Conservation (phyloP, 202 grass and related monocot genomes). For the Zoysia matrella region DNA sequence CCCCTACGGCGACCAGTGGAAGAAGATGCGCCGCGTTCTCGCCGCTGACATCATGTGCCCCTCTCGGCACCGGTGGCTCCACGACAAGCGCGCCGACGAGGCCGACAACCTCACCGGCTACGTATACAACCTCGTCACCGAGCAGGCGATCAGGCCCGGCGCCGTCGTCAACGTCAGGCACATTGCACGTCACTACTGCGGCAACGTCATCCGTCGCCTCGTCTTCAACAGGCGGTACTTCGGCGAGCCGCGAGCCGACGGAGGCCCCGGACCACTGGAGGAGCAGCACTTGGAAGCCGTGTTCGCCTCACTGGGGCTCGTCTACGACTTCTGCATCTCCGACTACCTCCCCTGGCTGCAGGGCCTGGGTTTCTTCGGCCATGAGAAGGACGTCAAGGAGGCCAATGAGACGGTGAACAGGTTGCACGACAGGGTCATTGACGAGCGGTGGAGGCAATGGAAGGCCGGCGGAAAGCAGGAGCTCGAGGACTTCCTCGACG, state of each 20-base stretch:
- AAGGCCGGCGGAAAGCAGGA: background rate
- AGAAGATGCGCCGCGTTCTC: conserved; percentile 51
- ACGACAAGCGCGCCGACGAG: background rate
- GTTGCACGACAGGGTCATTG: conserved; percentile 18
- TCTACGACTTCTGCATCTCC: conserved; percentile 40
- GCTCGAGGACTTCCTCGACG: conserved; percentile 42
- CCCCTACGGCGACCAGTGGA: background rate
- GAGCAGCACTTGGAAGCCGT: conserved; percentile 27
- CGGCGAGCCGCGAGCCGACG: conserved; percentile 14
- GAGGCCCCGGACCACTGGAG: conserved; percentile 36
- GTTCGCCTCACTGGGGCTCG: background rate
- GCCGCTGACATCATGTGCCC: conserved; percentile 35
- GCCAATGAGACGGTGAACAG: conserved; percentile 19
- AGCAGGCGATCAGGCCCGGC: background rate
- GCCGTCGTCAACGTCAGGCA: conserved; percentile 24
- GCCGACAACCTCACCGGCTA: conserved; percentile 44
- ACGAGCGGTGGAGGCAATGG: background rate
- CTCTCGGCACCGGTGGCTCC: conserved; percentile 12
- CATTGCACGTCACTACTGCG: too few relatives aligned
- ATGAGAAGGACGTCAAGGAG: conserved; percentile 34
- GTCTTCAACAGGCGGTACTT: conserved; percentile 38
- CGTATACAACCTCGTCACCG: conserved; percentile 5
- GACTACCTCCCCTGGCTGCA: conserved; percentile 45
- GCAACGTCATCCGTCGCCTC: conserved; percentile 45
- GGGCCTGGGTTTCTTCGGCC: conserved; percentile 36